Conservation (phyloP, 192 early-diverging fungal species). For the Chytriomyces hyalinus region DNA sequence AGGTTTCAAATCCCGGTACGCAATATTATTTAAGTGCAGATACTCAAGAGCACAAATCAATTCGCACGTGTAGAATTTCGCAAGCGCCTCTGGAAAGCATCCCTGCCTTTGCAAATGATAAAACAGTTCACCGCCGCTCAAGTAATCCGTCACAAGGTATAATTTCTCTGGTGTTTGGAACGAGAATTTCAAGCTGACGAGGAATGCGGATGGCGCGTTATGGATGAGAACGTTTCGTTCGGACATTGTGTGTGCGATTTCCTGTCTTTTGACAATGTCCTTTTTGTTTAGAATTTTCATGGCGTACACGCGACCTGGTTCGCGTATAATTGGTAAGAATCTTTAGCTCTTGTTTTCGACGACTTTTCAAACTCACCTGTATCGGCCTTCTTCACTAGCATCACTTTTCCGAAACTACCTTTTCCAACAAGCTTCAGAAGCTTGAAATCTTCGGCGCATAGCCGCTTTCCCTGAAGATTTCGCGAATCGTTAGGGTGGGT, state of each 20-base stretch:
- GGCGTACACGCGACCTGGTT: conserved; percentile 85
- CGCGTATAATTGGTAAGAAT: not conserved
- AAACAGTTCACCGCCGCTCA: conserved; percentile 95
- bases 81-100: conserved; percentile 63
- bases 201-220: conserved; percentile 74
- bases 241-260: conserved; percentile 92
- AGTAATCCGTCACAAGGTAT: conserved; percentile 92
- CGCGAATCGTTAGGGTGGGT: no score
- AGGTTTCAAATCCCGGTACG: not conserved
- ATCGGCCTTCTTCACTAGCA: conserved; percentile 24
- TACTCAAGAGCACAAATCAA: conserved; percentile 89
- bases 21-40: conserved; percentile 82
- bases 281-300: conserved; percentile 96
- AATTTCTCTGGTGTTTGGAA: conserved; percentile 91
- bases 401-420: conserved; percentile 94
- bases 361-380: conserved; percentile 8
- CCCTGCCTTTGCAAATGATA: conserved; percentile 73
- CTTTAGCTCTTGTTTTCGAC: no score
- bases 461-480: not conserved
- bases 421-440: conserved; percentile 95
- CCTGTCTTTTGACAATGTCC: conserved; percentile 89
- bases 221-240: conserved; percentile 90
- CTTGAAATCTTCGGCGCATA: conserved; percentile 79
- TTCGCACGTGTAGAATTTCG: conserved; percentile 87
- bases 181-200: conserved; percentile 57